Evolutionary conservation across 257 asterid species (phyloP).

Genomic region (Coffea eugenioides): DNA sequence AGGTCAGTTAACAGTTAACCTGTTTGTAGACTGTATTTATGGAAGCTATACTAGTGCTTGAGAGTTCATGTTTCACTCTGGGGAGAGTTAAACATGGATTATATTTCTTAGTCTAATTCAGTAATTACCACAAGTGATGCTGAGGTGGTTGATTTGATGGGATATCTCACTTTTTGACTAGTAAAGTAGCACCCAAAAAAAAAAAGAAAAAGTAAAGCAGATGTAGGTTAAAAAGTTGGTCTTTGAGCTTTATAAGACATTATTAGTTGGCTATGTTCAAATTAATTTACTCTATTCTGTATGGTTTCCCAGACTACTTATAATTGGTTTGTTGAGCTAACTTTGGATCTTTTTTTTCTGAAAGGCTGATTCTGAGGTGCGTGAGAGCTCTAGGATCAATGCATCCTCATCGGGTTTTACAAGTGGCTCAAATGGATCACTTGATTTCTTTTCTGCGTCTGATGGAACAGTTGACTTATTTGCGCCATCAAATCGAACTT

Average conservation of each 20-base stretch:
- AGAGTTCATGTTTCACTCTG: not conserved
- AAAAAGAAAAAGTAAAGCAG: no score
- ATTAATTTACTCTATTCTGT: not conserved
- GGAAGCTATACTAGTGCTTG: not conserved
- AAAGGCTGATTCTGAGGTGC: conserved; percentile 43
- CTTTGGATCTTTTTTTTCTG: conserved; percentile 20
- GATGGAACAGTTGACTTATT: conserved; percentile 39
- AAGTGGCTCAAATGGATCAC: conserved; percentile 32
- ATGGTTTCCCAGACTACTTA: not conserved
- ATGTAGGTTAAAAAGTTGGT: not conserved
- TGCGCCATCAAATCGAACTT: conserved; percentile 33
- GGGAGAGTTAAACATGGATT: not conserved
- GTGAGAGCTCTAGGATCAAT: conserved; percentile 35
- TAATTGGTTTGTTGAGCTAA: not conserved
- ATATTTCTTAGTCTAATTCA: not conserved
- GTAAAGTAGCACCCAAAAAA: not conserved
- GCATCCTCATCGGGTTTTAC: conserved; percentile 30
- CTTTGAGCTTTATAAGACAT: no score
- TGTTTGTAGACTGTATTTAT: not conserved
- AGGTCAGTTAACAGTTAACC: conserved; percentile 26
- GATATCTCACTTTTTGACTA: not conserved
- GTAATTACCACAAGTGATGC: not conserved
- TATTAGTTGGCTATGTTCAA: not conserved
- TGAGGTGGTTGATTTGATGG: not conserved
- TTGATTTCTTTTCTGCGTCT: conserved; percentile 28